phyloP scores from a whole-genome alignment of 2,329 filamentous ascomycete genomes.

The Fusarium pseudonygamai region DNA sequence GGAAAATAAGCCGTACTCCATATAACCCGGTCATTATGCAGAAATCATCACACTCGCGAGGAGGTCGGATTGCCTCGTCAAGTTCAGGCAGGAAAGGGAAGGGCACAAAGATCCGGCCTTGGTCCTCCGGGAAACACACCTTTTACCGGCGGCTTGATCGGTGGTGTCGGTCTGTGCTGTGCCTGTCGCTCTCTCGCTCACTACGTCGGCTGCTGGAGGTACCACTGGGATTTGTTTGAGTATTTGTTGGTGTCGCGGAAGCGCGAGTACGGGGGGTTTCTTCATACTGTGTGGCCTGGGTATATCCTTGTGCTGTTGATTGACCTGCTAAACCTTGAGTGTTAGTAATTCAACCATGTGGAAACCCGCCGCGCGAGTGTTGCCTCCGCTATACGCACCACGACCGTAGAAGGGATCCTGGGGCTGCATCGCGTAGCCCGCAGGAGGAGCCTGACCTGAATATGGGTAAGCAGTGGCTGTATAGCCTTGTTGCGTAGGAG shows the following conservation, averaged over 20 bases:
- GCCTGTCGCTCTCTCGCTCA: constrained; percentile 55
- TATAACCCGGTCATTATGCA: constrained; percentile 43
- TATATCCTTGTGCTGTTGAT: constrained; percentile 50
- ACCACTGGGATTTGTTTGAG: constrained; percentile 52
- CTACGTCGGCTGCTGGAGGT: constrained; percentile 52
- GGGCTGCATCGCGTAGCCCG: constrained; percentile 55
- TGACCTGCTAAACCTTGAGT: constrained; percentile 57
- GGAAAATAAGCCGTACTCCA: constrained; percentile 41
- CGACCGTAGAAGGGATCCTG: constrained; percentile 66
- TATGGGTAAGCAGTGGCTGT: constrained; percentile 48
- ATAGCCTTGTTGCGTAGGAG: constrained; percentile 46
- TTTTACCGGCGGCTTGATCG: constrained; percentile 51
- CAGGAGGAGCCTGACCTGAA: constrained; percentile 50
- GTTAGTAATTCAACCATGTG: constrained; percentile 57
- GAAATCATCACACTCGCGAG: constrained; percentile 45
- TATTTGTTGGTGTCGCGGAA: constrained; percentile 50
- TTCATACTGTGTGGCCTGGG: constrained; percentile 63
- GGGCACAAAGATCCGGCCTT: constrained; percentile 32
- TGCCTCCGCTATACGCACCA: constrained; percentile 62
- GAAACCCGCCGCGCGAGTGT: constrained; percentile 23
- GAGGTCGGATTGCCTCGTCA: constrained; percentile 35
- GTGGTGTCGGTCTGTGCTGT: constrained; percentile 51
- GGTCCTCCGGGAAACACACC: constrained; percentile 27
- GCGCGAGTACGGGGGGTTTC: constrained; percentile 53
- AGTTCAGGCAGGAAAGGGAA: constrained; percentile 31